Evolutionary conservation across 805 yeast genomes (phyloP).

Genomic region (Ascoidea asiatica): DNA sequence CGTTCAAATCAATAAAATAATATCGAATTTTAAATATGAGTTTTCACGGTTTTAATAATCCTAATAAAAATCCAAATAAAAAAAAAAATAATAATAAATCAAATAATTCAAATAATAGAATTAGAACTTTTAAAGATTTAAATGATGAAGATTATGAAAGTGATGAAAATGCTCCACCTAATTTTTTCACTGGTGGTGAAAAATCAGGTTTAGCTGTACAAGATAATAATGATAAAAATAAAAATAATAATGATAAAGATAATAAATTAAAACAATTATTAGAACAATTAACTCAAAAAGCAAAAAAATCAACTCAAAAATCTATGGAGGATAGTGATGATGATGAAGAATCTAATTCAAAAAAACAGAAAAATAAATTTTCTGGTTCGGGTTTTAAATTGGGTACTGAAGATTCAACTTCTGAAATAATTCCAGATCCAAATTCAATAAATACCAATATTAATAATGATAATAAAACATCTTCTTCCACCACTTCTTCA

Average conservation of each 20-base stretch:
- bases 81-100: background rate
- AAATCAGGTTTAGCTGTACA: conserved; percentile 72
- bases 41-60: background rate
- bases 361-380: conserved; percentile 22
- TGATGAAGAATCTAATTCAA: conserved; percentile 18
- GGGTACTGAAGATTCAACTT: conserved; percentile 22
- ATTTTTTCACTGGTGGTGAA: conserved; percentile 55
- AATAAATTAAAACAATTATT: conserved; percentile 23
- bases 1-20: no score
- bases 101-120: conserved; percentile 1
- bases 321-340: conserved; percentile 18
- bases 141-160: conserved; percentile 34
- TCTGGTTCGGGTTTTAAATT: conserved; percentile 27
- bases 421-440: conserved; percentile 15
- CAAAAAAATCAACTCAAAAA: conserved; percentile 47
- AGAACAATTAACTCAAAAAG: conserved; percentile 49
- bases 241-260: conserved; percentile 11
- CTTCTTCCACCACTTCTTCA: no score
- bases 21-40: background rate
- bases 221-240: conserved; percentile 42
- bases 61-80: background rate
- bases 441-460: no score
- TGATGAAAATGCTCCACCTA: conserved; percentile 28
- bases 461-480: no score
- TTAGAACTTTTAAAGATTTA: conserved; percentile 3